Base-by-base conservation (phyloP, 768 basidiomycete genomes). In the Daedaleopsis sinensis region DNA sequence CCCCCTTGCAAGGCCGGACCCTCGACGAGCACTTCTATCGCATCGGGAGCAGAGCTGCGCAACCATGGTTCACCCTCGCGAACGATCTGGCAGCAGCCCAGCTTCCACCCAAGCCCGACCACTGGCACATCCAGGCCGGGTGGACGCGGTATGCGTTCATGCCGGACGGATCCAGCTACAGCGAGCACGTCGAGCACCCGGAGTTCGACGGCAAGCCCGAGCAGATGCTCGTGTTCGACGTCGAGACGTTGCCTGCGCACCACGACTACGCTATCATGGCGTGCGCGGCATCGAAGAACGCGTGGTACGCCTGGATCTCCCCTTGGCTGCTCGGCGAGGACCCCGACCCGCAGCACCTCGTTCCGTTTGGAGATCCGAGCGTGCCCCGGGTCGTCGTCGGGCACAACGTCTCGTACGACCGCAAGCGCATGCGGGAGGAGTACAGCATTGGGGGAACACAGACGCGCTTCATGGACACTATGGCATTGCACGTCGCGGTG, bases 231-330 rank as follows among this genome's bases (percentile, higher is more conserved):
- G 83, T 86, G 11, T 97, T 98, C 68, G 97, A 99, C 72, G 92
- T 98, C 57, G 96, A 99, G 76, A 94, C 93, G 0, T 83, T 98
- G 82, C 92, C 92, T 1, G 84, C 85, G 27, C 85, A 92, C 70
- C 84, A 91, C 52, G 87, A 88, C 1, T 94, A 86, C 70, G 84
- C 96, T 13, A 78, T 98, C 70, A 89, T 98, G 80, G 96, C 97
- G 1, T 89, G 88, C 61, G 96, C 96, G 3, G 91, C 85, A 1
- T 88, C 94, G 5, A 79, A 82, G 23, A 86, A 86, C 52, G 89
- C 87, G 1, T 98, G 97, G 96, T 99, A 98, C 70, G 85, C 85
- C 3, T 99, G 97, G 96, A 85, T 97, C 63, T 95, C 93, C 0
- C 97, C 97, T 0, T 96, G 94, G 94, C 74, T 97, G 11, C 80